phyloP scores from a whole-genome alignment of 2,329 filamentous ascomycete genomes.

The Penicillium sp. region DNA sequence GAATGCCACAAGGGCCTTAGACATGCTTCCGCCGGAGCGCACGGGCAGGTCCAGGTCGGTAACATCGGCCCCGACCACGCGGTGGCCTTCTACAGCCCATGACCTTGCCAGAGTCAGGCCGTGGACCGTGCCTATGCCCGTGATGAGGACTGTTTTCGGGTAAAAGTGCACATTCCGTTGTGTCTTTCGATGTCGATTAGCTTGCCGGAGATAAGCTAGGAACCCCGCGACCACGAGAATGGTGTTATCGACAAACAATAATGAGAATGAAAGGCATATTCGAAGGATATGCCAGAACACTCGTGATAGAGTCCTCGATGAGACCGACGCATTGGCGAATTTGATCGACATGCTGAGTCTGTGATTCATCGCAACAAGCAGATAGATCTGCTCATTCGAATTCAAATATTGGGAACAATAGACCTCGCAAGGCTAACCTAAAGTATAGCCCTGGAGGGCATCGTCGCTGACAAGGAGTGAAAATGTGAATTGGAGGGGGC shows the following conservation, averaged over 20 bases:
- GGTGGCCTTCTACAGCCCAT: conserved; percentile 63
- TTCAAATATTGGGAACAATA: neutral
- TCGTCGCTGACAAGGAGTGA: neutral
- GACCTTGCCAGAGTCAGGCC: conserved; percentile 64
- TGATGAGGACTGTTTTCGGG: conserved; percentile 63
- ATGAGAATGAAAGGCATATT: conserved; percentile 25
- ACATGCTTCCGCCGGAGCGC: conserved; percentile 57
- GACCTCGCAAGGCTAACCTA: neutral
- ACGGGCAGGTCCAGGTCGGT: conserved; percentile 45
- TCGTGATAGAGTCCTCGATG: conserved; percentile 9
- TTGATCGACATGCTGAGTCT: conserved; percentile 11
- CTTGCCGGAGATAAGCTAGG: conserved; percentile 28
- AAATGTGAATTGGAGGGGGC: conserved; percentile 4
- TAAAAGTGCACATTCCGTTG: conserved; percentile 37
- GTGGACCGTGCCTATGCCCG: conserved; percentile 70
- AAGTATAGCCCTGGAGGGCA: neutral
- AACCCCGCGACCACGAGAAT: conserved; percentile 38
- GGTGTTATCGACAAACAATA: conserved; percentile 51
- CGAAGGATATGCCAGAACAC: conserved; percentile 26
- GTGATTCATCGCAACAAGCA: conserved; percentile 18
- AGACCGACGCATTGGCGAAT: conserved; percentile 8
- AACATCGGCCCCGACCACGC: conserved; percentile 70
- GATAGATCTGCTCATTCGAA: neutral
- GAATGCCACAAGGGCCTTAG: conserved; percentile 55
- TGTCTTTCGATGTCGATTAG: conserved; percentile 19